Percentiles rank a stretch among this genome's conserved stretches.
Evolutionary conservation across 2,329 filamentous ascomycete genomes (phyloP).

Genomic region (Exserohilum rostratum): DNA sequence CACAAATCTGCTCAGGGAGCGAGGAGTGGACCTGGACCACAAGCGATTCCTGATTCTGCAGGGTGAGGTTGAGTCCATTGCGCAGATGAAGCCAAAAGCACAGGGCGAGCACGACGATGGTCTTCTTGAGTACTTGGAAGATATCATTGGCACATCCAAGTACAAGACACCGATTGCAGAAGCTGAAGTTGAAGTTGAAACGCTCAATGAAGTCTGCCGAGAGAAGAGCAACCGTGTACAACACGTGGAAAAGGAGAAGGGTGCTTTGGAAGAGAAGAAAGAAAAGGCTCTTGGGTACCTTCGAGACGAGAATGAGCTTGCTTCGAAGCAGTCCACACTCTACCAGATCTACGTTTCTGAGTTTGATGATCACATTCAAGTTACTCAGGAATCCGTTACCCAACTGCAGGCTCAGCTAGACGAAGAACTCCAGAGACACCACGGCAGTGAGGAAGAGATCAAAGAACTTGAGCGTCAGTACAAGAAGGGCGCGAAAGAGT

Average conservation of each 20-base stretch:
- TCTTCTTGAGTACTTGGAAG: conserved; percentile 93
- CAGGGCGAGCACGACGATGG: conserved; percentile 95
- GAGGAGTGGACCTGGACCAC: conserved; percentile 94
- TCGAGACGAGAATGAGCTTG: conserved; percentile 90
- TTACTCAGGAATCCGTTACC: conserved; percentile 87
- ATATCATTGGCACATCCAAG: conserved; percentile 98
- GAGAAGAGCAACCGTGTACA: conserved; percentile 96
- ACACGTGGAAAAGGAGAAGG: conserved; percentile 97
- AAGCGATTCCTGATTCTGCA: conserved; percentile 98
- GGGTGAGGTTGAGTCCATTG: conserved; percentile 97
- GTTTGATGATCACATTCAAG: conserved; percentile 84
- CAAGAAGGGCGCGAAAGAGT: conserved; percentile 81
- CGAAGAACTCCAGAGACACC: conserved; percentile 86
- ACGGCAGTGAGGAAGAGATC: conserved; percentile 87
- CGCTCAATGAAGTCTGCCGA: conserved; percentile 89
- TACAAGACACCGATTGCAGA: conserved; percentile 98
- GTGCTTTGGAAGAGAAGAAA: conserved; percentile 92
- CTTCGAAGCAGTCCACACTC: conserved; percentile 84
- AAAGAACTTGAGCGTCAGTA: conserved; percentile 87
- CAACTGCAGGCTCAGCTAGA: conserved; percentile 89
- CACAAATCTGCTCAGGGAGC: conserved; percentile 81
- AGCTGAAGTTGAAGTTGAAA: conserved; percentile 85
- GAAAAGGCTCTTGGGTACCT: conserved; percentile 89
- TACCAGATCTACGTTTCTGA: conserved; percentile 92
- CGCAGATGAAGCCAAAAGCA: conserved; percentile 98